phyloP scores from a whole-genome alignment of 177 flowering plant genomes.

The Tripterygium wilfordii region DNA sequence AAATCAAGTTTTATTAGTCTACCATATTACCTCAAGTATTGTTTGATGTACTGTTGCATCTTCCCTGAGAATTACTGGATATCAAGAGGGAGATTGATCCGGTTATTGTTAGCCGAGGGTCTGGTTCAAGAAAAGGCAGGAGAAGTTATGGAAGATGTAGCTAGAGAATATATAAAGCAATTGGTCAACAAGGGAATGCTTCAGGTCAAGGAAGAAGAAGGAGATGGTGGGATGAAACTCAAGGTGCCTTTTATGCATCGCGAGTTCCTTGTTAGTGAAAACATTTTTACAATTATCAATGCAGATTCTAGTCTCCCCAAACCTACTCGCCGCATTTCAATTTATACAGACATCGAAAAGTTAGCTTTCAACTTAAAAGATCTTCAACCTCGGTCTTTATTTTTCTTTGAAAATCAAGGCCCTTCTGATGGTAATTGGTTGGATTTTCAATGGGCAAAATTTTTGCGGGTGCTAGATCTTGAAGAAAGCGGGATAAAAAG shows the following conservation, averaged over 20 bases:
- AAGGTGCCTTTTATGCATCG: background rate
- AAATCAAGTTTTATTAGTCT: background rate
- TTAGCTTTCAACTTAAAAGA: background rate
- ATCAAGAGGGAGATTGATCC: slow-evolving; percentile 9
- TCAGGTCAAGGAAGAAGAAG: background rate
- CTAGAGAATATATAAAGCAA: slow-evolving; percentile 7
- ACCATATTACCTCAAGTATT: slow-evolving; percentile 9
- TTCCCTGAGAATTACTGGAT: slow-evolving; percentile 14
- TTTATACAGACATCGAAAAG: slow-evolving; percentile 1
- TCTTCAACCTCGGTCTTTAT: slow-evolving; percentile 2
- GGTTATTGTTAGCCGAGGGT: slow-evolving; percentile 6
- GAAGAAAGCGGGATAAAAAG: slow-evolving; percentile 8
- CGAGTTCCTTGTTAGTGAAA: slow-evolving; percentile 3
- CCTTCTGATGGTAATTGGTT: slow-evolving; percentile 9
- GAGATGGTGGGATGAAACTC: slow-evolving; percentile 1
- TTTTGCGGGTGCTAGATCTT: slow-evolving; percentile 11
- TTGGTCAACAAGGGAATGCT: slow-evolving; percentile 12
- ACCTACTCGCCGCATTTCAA: background rate
- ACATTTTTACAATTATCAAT: background rate
- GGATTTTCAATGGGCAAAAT: slow-evolving; percentile 3
- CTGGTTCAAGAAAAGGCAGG: slow-evolving; percentile 7
- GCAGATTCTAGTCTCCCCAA: slow-evolving; percentile 2
- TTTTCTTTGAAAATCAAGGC: slow-evolving; percentile 5
- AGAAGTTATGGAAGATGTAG: slow-evolving; percentile 8
- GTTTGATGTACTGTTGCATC: slow-evolving; percentile 11